Conservation (phyloP, 208 protist genomes). For the Leishmania lainsoni region DNA sequence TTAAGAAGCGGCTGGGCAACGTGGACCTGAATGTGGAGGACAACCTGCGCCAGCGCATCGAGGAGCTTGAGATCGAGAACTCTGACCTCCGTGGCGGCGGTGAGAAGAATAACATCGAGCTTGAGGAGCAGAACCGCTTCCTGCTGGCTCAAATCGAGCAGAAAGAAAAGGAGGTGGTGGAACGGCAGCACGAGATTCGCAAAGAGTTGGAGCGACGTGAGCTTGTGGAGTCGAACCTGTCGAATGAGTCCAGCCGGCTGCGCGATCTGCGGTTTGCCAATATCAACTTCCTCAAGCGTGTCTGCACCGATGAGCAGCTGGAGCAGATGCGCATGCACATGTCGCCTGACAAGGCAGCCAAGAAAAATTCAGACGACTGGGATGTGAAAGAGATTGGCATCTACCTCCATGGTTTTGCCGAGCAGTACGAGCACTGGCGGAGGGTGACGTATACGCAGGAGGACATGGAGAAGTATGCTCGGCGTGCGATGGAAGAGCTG, state of each 20-base stretch:
- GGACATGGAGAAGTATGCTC: conserved; percentile 88
- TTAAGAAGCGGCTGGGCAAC: conserved; percentile 84
- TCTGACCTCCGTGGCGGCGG: conserved; percentile 69
- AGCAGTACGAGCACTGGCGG: conserved; percentile 79
- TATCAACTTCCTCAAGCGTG: conserved; percentile 89
- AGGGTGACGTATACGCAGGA: conserved; percentile 83
- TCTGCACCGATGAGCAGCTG: conserved; percentile 78
- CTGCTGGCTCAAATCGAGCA: conserved; percentile 80
- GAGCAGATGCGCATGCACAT: conserved; percentile 59
- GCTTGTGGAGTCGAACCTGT: conserved; percentile 71
- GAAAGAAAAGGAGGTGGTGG: conserved; percentile 59
- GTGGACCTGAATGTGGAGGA: conserved; percentile 92
- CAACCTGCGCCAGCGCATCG: conserved; percentile 84
- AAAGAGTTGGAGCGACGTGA: conserved; percentile 58
- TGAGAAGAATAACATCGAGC: conserved; percentile 84
- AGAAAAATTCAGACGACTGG: conserved; percentile 68
- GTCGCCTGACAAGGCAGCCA: conserved; percentile 72
- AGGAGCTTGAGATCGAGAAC: conserved; percentile 93
- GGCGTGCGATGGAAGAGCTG: conserved; percentile 56
- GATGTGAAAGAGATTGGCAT: conserved; percentile 88
- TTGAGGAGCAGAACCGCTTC: conserved; percentile 73
- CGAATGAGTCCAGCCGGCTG: conserved; percentile 63
- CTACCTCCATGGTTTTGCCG: conserved; percentile 75
- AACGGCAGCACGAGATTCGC: conserved; percentile 64
- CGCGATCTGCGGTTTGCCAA: conserved; percentile 69